phyloP scores from a whole-genome alignment of 176 grass and related monocot species.

The Metroxylon sagu region DNA sequence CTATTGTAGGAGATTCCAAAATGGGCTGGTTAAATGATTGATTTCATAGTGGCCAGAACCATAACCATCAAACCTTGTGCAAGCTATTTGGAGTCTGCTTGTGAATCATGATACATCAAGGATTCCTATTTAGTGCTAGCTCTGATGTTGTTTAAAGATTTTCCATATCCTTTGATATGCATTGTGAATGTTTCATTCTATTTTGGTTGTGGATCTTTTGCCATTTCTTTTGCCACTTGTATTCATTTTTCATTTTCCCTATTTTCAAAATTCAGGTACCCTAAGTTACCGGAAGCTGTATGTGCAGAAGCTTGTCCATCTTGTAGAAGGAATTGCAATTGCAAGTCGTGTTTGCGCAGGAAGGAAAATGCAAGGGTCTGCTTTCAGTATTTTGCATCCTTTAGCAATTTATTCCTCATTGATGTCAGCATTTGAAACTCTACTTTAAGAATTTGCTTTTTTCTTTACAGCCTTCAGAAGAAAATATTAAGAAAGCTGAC shows the following conservation, averaged over 20 bases:
- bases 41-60: too few species aligned
- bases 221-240: not conserved
- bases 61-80: too few species aligned
- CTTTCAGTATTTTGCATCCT: not conserved
- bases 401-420: not conserved
- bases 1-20: too few species aligned
- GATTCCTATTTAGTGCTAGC: too few species aligned
- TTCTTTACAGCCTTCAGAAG: constrained; percentile 33
- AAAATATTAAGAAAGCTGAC: constrained; percentile 36
- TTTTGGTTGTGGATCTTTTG: not conserved
- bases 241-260: constrained; percentile 6
- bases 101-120: too few species aligned
- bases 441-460: not conserved
- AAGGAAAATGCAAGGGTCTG: constrained; percentile 33
- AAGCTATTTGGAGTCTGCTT: too few species aligned
- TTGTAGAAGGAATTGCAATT: constrained; percentile 67
- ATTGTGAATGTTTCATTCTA: too few species aligned
- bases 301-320: constrained; percentile 42
- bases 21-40: too few species aligned
- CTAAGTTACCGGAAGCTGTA: constrained; percentile 36
- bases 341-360: constrained; percentile 54
- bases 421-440: not conserved
- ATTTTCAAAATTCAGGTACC: constrained; percentile 40
- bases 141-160: too few species aligned
- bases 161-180: too few species aligned